Evolutionary conservation across 768 basidiomycete genomes (phyloP).

Genomic region (Suillus bovinus): DNA sequence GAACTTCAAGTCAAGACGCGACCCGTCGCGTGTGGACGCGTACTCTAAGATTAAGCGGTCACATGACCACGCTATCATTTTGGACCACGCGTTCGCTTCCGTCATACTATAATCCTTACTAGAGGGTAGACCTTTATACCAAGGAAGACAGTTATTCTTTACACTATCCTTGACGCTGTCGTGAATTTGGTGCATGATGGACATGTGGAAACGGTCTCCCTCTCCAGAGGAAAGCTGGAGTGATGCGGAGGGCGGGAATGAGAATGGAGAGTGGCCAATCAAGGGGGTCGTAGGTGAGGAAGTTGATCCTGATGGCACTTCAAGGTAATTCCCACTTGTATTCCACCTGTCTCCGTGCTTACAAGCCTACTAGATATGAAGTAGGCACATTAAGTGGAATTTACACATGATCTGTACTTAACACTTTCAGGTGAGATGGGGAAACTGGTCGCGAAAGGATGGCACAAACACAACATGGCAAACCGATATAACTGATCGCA

Average conservation of each 20-base stretch:
- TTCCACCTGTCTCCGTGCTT: background rate
- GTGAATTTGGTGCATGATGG: constrained; percentile 1
- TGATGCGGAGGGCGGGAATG: constrained; percentile 31
- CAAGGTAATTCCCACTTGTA: constrained; percentile 19
- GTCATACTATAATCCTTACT: background rate
- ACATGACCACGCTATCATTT: constrained; percentile 23
- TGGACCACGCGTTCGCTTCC: background rate
- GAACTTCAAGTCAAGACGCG: background rate
- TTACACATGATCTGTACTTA: background rate
- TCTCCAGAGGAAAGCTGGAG: constrained; percentile 34
- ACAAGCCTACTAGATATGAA: constrained; percentile 29
- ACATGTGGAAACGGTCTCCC: constrained; percentile 31
- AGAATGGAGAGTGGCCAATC: constrained; percentile 33
- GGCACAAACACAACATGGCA: constrained; percentile 60
- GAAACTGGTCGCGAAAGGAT: constrained; percentile 49
- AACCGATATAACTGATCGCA: constrained; percentile 22
- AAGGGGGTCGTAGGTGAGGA: constrained; percentile 32
- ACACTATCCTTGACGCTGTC: background rate
- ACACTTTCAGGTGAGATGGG: constrained; percentile 50
- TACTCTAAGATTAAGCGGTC: constrained; percentile 11
- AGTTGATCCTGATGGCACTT: constrained; percentile 29
- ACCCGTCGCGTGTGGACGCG: constrained; percentile 14
- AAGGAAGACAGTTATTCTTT: background rate
- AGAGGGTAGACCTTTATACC: background rate
- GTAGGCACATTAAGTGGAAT: constrained; percentile 18